phyloP scores from a whole-genome alignment of 257 asterid species.

The Henckelia pumila region DNA sequence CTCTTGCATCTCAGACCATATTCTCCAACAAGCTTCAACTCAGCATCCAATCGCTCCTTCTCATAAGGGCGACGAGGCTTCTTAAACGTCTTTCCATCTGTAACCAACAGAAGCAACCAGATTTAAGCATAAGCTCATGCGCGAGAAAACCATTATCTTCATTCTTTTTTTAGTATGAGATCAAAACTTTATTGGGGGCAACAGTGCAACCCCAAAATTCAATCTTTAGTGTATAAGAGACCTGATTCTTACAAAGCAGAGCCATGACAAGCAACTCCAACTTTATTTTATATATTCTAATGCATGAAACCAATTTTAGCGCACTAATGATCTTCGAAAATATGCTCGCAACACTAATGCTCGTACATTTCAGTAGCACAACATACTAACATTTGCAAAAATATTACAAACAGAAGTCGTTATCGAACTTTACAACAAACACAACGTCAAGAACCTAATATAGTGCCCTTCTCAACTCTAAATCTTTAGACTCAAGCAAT shows the following conservation, averaged over 20 bases:
- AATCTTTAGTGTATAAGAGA: too few relatives aligned
- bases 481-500: background rate
- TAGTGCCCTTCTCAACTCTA: too few relatives aligned
- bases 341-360: background rate
- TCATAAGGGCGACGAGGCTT: conserved; percentile 89
- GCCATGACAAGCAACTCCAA: background rate
- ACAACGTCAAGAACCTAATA: too few relatives aligned
- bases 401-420: background rate
- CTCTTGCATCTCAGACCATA: conserved; percentile 85
- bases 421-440: background rate
- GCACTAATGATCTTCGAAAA: background rate
- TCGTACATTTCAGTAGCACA: background rate
- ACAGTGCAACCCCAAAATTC: background rate
- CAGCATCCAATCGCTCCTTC: conserved; percentile 89
- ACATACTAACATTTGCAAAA: background rate
- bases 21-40: conserved; percentile 80
- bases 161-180: background rate
- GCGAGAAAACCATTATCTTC: background rate
- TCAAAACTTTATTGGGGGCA: background rate
- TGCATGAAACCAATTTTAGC: background rate
- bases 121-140: background rate
- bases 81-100: conserved; percentile 90
- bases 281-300: too few relatives aligned
- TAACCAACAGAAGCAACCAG: background rate
- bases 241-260: background rate